Evolutionary conservation across 2,329 filamentous ascomycete species (phyloP).

Genomic region (Phyllosticta citrichinensis): DNA sequence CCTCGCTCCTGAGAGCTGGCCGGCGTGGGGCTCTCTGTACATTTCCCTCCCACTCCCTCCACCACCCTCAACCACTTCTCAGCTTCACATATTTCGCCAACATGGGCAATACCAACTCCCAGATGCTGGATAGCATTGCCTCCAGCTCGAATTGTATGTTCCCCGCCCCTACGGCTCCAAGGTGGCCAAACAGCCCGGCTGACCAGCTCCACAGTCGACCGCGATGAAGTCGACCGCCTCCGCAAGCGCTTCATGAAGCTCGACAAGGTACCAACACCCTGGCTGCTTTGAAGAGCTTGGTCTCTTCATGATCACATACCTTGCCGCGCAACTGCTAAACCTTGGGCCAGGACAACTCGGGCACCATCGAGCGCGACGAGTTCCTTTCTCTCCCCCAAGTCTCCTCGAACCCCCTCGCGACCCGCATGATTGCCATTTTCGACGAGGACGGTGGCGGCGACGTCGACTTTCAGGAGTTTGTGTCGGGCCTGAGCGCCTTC

Average conservation of each 20-base stretch:
- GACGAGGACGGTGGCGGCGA: slow-evolving; percentile 97
- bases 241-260: slow-evolving; percentile 99
- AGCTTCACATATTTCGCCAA: slow-evolving; percentile 17
- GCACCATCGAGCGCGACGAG: slow-evolving; percentile 96
- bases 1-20: slow-evolving; percentile 3
- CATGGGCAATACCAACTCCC: slow-evolving; percentile 48
- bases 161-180: background rate
- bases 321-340: background rate
- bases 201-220: slow-evolving; percentile 59
- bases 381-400: slow-evolving; percentile 96
- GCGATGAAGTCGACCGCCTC: slow-evolving; percentile 90
- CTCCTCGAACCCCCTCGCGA: slow-evolving; percentile 93
- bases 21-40: slow-evolving; percentile 3
- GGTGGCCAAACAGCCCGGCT: slow-evolving; percentile 2
- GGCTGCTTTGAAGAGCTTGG: background rate
- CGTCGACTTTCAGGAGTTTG: slow-evolving; percentile 98
- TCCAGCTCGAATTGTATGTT: slow-evolving; percentile 86
- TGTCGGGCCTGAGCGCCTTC: slow-evolving; percentile 89
- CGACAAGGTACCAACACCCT: slow-evolving; percentile 62
- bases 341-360: slow-evolving; percentile 74
- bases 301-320: slow-evolving; percentile 7
- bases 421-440: slow-evolving; percentile 98
- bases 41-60: slow-evolving; percentile 9
- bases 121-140: slow-evolving; percentile 89
- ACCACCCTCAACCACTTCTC: slow-evolving; percentile 9